Base-by-base conservation (phyloP, 1,139 yeast genomes). In the Diutina pseudorugosa region DNA sequence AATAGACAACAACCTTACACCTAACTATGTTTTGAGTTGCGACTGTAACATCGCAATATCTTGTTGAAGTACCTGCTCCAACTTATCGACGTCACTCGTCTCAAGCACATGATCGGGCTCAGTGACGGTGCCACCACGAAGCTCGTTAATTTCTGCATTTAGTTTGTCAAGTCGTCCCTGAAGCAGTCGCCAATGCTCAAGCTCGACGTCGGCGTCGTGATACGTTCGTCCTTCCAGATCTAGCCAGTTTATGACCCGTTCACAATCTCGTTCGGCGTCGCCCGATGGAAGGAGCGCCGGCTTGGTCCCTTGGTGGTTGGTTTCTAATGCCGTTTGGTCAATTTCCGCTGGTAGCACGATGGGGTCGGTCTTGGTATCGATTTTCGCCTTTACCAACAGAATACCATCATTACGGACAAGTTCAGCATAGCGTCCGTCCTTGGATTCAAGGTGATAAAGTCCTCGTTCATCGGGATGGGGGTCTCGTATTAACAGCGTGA, bases 401-500 rank as follows among this genome's bases (percentile, higher is more conserved):
- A 43, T 14, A 12, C 47, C 47, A 43, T 43, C 47, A 16, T 21
- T n/a, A 14, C 47, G 30, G 7, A 43, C 47, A 20, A 43, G 19
- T 23, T 43, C 19, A 23, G 47, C 30, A 6, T 20, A 21, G 18
- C 25, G 23, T 12, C 47, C 47, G 7, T 23, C 25, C 4, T 16
- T 20, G 1, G 23, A 6, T 21, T 18, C 19, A 4, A 45, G 19
- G 8, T 25, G 49, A 9, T 80, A 81, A 47, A 82, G 62, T 2
- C 75, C 65, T 27, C 69, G 75, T 58, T 83, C 90, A 51, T 75
- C 76, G 1, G 62, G 62, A 40, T 79, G 79, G 2, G 86, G 80
- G 62, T 83, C 89, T 57, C 83, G 73, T 36, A 84, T 68, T 43
- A 83, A 66, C n/a, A 73, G 66, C 5, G 84, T 80, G 54, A 83